These are phyloP conservation scores for Pisolithus microcarpus DNA, from an alignment of 768 basidiomycete species.

Conservation along the genomic window DNA sequence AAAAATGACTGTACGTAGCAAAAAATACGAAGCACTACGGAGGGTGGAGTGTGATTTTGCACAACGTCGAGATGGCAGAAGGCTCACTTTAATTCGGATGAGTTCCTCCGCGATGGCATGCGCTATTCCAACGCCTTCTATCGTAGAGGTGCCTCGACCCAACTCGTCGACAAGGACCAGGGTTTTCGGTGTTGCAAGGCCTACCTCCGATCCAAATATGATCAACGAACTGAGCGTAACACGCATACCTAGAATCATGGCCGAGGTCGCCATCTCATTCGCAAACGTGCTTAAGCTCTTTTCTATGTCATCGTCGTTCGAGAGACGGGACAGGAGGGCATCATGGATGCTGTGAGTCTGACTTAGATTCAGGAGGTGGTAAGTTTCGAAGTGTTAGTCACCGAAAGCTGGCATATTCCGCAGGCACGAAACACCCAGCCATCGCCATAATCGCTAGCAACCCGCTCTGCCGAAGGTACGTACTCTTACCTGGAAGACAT, in stretches of 20 bases:
- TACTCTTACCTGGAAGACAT: conserved; percentile 68
- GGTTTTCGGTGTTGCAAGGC: conserved; percentile 60
- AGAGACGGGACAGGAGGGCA: conserved; percentile 75
- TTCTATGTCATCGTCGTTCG: conserved; percentile 92
- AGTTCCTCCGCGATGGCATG: conserved; percentile 78
- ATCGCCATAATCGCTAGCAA: conserved; percentile 81
- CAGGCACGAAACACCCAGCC: conserved; percentile 88
- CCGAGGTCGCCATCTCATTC: conserved; percentile 86
- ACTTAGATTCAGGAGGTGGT: background rate
- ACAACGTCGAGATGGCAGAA: background rate
- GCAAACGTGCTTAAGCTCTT: conserved; percentile 91
- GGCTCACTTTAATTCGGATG: conserved; percentile 59
- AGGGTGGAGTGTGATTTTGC: background rate
- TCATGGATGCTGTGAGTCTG: conserved; percentile 59
- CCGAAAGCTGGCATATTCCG: conserved; percentile 89
- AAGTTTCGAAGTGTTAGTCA: conserved; percentile 15
- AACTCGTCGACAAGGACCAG: conserved; percentile 91
- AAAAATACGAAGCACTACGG: conserved; percentile 81
- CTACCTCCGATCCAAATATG: conserved; percentile 26
- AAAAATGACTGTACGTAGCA: conserved; percentile 54
- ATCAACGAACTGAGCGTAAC: background rate
- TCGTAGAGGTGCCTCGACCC: conserved; percentile 84
- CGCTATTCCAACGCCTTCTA: conserved; percentile 75
- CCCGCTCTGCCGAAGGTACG: conserved; percentile 83
- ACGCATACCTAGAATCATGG: conserved; percentile 75